Percentiles rank a stretch among this genome's conserved stretches.
Evolutionary conservation across 306 rosid genomes (phyloP).

Genomic region (Hippophae rhamnoides): DNA sequence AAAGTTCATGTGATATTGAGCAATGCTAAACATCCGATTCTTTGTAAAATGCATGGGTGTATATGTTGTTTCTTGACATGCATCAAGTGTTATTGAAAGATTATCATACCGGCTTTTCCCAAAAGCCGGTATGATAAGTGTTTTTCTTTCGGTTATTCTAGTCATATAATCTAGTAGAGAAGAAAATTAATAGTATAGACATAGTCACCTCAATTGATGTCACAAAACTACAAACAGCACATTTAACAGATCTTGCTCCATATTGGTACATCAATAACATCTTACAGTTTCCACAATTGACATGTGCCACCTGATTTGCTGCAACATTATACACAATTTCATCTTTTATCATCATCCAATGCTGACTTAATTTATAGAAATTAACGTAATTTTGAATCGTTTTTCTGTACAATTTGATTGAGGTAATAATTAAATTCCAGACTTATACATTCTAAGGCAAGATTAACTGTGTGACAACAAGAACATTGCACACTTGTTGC

Average conservation of each 20-base stretch:
- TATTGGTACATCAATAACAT: slow-evolving; percentile 80
- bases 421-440: background rate
- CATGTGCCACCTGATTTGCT: slow-evolving; percentile 65
- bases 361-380: too few relatives aligned
- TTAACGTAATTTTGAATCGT: background rate
- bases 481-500: slow-evolving; percentile 98
- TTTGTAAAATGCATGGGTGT: too few relatives aligned
- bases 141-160: too few relatives aligned
- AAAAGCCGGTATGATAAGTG: too few relatives aligned
- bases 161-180: too few relatives aligned
- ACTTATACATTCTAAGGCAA: slow-evolving; percentile 58
- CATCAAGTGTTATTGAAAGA: too few relatives aligned
- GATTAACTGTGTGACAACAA: slow-evolving; percentile 84
- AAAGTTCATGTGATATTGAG: too few relatives aligned
- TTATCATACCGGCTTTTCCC: too few relatives aligned
- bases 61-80: too few relatives aligned
- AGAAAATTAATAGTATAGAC: background rate
- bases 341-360: background rate
- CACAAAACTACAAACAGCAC: slow-evolving; percentile 84
- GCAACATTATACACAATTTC: slow-evolving; percentile 7
- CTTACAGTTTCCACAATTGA: slow-evolving; percentile 86
- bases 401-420: background rate
- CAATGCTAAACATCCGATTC: too few relatives aligned
- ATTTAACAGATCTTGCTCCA: slow-evolving; percentile 97
- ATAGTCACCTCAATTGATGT: slow-evolving; percentile 75